Base-by-base conservation (phyloP, 1,284 basidiomycete genomes). In the Schizopora paradoxa region DNA sequence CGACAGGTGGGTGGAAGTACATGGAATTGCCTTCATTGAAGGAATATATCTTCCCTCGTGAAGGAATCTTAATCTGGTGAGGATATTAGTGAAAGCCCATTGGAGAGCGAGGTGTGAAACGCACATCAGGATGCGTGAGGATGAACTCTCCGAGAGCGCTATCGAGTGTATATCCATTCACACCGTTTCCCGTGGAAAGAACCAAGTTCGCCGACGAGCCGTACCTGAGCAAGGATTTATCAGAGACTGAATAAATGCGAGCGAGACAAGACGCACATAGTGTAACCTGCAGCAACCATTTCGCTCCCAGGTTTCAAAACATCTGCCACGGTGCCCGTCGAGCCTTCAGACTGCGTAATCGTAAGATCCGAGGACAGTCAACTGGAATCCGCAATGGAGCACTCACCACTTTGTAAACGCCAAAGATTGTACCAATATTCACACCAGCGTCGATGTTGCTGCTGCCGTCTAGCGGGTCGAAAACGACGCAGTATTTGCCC, bases 401-500 rank as follows among this genome's bases (percentile, higher is more conserved):
- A 70, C 82, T 53, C 57, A 90, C 91, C 56, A 96, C 73, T 60
- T 83, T 81, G 74, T 99, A 99, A 59, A 99, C 87, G 49, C 96
- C 96, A 65, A 99, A 99, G 73, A 99, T 99, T 49, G 96, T 99
- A 35, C 96, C 96, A 62, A 99, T 96, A 70, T 99, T 99, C 54
- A 99, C 96, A 82, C 95, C 96, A 54, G 96, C 96, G 66, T 99
- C 96, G 68, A 99, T 99, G 73, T 99, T 99, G 70, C 89, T 93
- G 59, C 86, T 91, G 45, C 96, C 96, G 61, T 99, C 96, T 45
- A 99, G 80, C 32, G 96, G 96, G 69, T 99, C 96, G 60, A 99
- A 99, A 6, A 99, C 96, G 57, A 98, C 92, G 59, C 93, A 97
- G 72, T 93, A 94, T 63, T 79, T 86, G 52, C 93, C 93, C 65